phyloP scores from a whole-genome alignment of 148 eudicot genomes.

The Rhododendron henanense region DNA sequence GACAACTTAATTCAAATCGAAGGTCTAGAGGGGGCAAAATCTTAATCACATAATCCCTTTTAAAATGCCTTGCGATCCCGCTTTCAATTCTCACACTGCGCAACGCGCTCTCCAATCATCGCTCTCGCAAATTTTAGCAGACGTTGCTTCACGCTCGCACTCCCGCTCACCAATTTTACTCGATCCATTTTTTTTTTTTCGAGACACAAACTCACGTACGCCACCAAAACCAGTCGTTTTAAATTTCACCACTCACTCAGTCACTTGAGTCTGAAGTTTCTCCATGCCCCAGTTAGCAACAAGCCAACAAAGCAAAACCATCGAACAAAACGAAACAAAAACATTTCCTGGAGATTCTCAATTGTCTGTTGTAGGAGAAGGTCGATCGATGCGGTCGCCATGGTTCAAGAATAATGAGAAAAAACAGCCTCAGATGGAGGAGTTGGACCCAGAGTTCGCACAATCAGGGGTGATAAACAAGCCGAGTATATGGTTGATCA shows the following conservation, averaged over 20 bases:
- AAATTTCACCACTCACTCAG: background rate
- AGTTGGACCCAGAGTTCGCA: background rate
- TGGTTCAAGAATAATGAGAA: background rate
- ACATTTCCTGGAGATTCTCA: background rate
- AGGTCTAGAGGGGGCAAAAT: too few species aligned
- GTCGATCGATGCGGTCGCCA: background rate
- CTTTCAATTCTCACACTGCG: too few species aligned
- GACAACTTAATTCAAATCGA: too few species aligned
- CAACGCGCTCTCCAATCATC: too few species aligned
- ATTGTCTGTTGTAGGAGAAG: background rate
- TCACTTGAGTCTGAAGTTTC: background rate
- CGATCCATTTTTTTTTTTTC: too few species aligned
- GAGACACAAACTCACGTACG: background rate
- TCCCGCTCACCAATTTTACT: too few species aligned
- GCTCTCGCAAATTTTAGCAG: too few species aligned
- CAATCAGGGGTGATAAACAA: background rate
- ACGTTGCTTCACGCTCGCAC: too few species aligned
- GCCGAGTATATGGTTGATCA: background rate
- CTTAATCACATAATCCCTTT: too few species aligned
- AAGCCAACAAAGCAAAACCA: background rate
- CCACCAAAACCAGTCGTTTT: background rate
- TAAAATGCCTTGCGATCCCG: too few species aligned
- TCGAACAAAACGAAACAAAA: background rate
- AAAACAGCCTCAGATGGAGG: background rate
- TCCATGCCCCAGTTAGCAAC: background rate